A percentile compares a stretch with the other conserved stretches of the same genome.
Conservation (phyloP, 352 stramenopile genomes). For the Pilasporangium apinafurcum region DNA sequence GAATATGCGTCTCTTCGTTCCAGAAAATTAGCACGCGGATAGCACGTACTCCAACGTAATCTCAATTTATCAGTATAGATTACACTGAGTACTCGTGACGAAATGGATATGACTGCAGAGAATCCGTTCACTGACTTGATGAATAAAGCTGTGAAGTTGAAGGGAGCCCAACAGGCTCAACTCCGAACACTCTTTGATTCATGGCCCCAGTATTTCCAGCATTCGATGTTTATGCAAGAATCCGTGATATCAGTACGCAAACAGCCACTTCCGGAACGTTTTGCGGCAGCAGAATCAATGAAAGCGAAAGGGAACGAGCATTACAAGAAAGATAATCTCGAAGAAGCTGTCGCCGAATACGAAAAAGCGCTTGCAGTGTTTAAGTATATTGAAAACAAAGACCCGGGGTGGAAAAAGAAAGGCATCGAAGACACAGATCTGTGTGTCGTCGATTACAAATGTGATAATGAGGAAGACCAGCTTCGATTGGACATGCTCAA, state of each 20-base stretch:
- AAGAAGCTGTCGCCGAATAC: conserved; percentile 78
- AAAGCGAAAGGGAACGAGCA: conserved; percentile 60
- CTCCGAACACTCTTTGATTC: conserved; percentile 64
- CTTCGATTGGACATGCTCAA: conserved; percentile 42
- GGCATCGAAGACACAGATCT: conserved; percentile 81
- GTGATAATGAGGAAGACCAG: conserved; percentile 35
- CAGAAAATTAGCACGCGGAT: neutral
- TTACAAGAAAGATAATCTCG: conserved; percentile 34
- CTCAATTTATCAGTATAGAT: too few species aligned
- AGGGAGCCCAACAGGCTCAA: conserved; percentile 74
- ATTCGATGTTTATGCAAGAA: conserved; percentile 85
- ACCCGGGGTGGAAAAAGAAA: conserved; percentile 83
- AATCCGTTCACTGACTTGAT: conserved; percentile 83
- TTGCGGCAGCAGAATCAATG: conserved; percentile 53
- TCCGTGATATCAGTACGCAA: conserved; percentile 39
- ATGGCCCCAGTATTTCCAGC: conserved; percentile 83
- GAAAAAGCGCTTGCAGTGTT: conserved; percentile 82
- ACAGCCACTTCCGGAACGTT: conserved; percentile 43
- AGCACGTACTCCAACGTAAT: too few species aligned
- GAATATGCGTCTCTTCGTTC: too few species aligned
- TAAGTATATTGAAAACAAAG: conserved; percentile 75
- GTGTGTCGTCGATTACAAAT: conserved; percentile 42
- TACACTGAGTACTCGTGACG: too few species aligned
- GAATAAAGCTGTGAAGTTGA: conserved; percentile 83
- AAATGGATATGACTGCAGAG: conserved; percentile 54